Evolutionary conservation across 345 rosid species (phyloP).

Genomic region (Aquilaria sinensis): DNA sequence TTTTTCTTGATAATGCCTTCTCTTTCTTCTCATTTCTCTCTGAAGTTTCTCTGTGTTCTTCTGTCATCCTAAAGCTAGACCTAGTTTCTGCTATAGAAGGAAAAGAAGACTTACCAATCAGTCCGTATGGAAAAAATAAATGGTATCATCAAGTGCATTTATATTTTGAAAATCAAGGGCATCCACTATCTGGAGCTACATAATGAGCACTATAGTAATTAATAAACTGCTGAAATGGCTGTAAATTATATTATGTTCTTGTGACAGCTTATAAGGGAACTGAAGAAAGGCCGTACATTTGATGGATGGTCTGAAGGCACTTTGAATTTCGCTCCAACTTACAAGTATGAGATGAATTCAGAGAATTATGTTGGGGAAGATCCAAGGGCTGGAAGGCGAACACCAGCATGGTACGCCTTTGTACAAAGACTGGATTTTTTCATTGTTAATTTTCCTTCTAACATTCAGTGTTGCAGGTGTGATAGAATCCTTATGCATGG

Average conservation of each 20-base stretch:
- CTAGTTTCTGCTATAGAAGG: too few relatives aligned
- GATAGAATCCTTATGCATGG: slow-evolving; percentile 82
- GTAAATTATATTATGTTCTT: slow-evolving; percentile 3
- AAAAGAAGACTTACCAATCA: too few relatives aligned
- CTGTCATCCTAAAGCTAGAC: too few relatives aligned
- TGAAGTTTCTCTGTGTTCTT: too few relatives aligned
- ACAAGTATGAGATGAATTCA: slow-evolving; percentile 75
- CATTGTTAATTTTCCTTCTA: background rate
- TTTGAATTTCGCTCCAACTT: slow-evolving; percentile 76
- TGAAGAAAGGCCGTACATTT: slow-evolving; percentile 59
- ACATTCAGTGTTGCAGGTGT: slow-evolving; percentile 44
- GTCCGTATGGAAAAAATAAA: too few relatives aligned
- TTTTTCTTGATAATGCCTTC: too few relatives aligned
- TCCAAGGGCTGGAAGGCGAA: slow-evolving; percentile 69
- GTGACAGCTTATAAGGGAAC: slow-evolving; percentile 63
- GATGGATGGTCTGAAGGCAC: slow-evolving; percentile 93
- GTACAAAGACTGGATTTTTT: background rate
- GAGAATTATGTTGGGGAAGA: slow-evolving; percentile 72
- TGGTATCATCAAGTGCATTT: too few relatives aligned
- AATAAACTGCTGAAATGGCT: background rate
- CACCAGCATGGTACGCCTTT: slow-evolving; percentile 71
- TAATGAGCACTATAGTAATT: too few relatives aligned
- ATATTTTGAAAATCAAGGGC: too few relatives aligned
- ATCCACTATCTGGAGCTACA: too few relatives aligned
- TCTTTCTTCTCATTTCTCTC: too few relatives aligned